Percentiles rank a stretch among this genome's conserved stretches.
Conservation (phyloP, 23 red algal genomes). For the Gracilaria vermiculophylla region DNA sequence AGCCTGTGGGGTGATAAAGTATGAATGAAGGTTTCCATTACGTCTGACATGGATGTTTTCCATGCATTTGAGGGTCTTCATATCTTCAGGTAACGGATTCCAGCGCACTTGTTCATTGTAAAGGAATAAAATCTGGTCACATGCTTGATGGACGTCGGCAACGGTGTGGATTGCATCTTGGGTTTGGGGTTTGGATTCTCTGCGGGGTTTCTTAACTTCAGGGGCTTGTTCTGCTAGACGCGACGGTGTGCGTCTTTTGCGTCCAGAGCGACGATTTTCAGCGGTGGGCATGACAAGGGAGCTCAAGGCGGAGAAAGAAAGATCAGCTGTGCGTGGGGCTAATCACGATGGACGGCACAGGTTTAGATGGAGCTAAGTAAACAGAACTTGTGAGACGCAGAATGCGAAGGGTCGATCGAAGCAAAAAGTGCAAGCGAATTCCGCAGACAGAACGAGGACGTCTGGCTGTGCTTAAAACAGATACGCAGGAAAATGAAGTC, state of each 20-base stretch:
- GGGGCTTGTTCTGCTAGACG: neutral
- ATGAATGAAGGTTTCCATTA: constrained; percentile 29
- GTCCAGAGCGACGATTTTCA: constrained; percentile 1
- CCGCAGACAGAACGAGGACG: too few relatives aligned
- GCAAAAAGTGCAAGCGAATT: too few relatives aligned
- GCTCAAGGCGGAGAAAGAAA: neutral
- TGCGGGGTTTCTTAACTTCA: neutral
- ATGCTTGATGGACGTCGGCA: neutral
- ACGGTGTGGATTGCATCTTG: neutral
- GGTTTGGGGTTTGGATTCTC: neutral
- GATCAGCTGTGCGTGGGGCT: neutral
- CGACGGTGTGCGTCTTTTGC: neutral
- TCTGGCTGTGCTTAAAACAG: too few relatives aligned
- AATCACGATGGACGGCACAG: too few relatives aligned
- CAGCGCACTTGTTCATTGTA: neutral
- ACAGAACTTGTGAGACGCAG: too few relatives aligned
- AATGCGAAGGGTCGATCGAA: too few relatives aligned
- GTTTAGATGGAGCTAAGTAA: too few relatives aligned
- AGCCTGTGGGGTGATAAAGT: constrained; percentile 53
- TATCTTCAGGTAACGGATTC: neutral
- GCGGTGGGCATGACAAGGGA: neutral
- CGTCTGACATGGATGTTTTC: constrained; percentile 4
- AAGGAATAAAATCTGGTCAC: constrained; percentile 1
- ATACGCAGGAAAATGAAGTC: too few relatives aligned
- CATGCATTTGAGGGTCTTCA: neutral